phyloP scores from a whole-genome alignment of 306 rosid genomes.

The Trifolium pratense region DNA sequence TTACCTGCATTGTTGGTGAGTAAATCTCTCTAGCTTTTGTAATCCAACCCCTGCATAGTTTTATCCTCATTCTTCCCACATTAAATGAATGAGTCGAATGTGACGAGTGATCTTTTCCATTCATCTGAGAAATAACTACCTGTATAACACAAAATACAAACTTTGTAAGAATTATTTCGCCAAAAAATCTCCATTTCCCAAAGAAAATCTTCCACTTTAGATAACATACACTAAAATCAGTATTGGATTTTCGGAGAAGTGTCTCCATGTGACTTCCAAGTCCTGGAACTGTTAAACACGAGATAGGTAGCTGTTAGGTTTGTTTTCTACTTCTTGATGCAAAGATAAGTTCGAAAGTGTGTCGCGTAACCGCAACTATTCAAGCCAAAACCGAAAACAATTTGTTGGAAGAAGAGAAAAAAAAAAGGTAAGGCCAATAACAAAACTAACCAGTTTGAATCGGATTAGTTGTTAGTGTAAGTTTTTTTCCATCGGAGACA shows the following conservation, averaged over 20 bases:
- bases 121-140: conserved; percentile 89
- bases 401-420: conserved; percentile 1
- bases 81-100: conserved; percentile 84
- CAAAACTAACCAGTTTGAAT: conserved; percentile 77
- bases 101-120: conserved; percentile 85
- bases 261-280: conserved; percentile 71
- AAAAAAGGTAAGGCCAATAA: conserved; percentile 13
- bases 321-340: conserved; percentile 40
- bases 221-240: conserved; percentile 80
- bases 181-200: no score
- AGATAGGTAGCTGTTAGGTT: conserved; percentile 44
- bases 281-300: conserved; percentile 68
- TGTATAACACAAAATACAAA: conserved; percentile 43
- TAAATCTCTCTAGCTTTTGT: conserved; percentile 95
- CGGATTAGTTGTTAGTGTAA: conserved; percentile 68
- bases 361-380: conserved; percentile 4
- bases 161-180: neutral
- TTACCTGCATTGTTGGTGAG: conserved; percentile 89
- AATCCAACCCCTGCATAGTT: conserved; percentile 95
- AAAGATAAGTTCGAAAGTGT: conserved; percentile 3
- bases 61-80: conserved; percentile 95
- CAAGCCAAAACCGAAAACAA: conserved; percentile 16
- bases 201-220: no score
- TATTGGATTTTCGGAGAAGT: conserved; percentile 76
- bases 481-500: conserved; percentile 64